A percentile compares a stretch with the other conserved stretches of the same genome.
Conservation (phyloP, 306 rosid genomes). For the Prunus padus region DNA sequence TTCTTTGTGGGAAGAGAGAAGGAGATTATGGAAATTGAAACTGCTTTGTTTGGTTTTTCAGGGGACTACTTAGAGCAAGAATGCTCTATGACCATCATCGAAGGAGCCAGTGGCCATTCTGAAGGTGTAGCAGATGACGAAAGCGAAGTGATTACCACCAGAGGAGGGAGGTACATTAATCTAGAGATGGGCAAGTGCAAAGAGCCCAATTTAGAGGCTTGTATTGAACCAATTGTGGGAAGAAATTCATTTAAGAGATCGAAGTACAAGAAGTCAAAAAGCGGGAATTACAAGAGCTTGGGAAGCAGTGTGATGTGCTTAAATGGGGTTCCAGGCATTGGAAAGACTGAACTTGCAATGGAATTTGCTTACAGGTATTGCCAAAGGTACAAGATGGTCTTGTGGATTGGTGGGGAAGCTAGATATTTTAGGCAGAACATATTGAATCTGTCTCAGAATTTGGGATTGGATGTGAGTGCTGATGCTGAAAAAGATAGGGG, state of each 20-base stretch:
- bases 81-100: constrained; percentile 23
- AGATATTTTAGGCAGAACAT: constrained; percentile 72
- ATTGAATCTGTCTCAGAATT: constrained; percentile 59
- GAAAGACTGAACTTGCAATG: constrained; percentile 79
- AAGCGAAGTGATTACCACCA: constrained; percentile 41
- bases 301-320: constrained; percentile 65
- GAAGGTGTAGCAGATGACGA: constrained; percentile 88
- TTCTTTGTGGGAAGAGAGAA: constrained; percentile 74
- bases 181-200: constrained; percentile 63
- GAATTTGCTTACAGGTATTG: constrained; percentile 70
- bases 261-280: constrained; percentile 61
- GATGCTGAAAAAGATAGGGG: constrained; percentile 75
- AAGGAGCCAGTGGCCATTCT: constrained; percentile 64
- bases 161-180: constrained; percentile 63
- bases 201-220: constrained; percentile 62
- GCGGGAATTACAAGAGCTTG: constrained; percentile 59
- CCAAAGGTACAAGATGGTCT: constrained; percentile 77
- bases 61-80: constrained; percentile 50
- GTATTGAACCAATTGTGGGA: constrained; percentile 66
- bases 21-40: constrained; percentile 74
- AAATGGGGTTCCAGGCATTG: constrained; percentile 74
- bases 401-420: constrained; percentile 92
- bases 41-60: constrained; percentile 49
- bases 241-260: constrained; percentile 51
- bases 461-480: constrained; percentile 80